Evolutionary conservation across 768 basidiomycete species (phyloP), one percentile per base, ranked within the genome.

Genomic region (Boletellus sp.): DNA sequence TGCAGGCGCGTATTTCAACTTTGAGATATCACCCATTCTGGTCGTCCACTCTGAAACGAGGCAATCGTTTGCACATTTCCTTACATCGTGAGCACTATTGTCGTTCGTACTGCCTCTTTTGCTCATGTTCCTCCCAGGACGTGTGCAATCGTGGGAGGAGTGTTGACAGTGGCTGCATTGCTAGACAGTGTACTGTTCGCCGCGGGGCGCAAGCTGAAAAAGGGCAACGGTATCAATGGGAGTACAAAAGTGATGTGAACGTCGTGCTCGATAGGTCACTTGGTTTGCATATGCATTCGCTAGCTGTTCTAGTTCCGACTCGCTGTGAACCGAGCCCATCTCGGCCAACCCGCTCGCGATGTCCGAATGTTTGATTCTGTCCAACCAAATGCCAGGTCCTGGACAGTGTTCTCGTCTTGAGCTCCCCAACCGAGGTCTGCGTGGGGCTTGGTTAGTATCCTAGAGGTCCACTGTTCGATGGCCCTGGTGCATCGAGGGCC

Each of bases 111-210:
- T 7, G 15, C 33, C 26, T 51, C 12, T 45, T 12, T 45, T 22
- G 47, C 22, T 51, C 19, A 22, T 31, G 33, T 32, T 16, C 20
- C 50, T 28, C 33, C 32, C 60, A 96, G 94, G 55, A 94, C 94
- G 22, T 96, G 94, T 65, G 96, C 96, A 2, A 97, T 99, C 61
- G 86, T 99, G 24, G 96, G 96, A 57, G 96, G 96, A 58, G 94
- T 98, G 4, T 72, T 99, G 52, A 99, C 96, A 5, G 86, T 99
- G 17, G 94, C 94, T 16, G 87, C 89, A 1, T 72, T 99, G 13
- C 57, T 97, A 45, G 96, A 98, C 68, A 81, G 88, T 52, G 72
- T 90, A 44, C 78, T 96, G 50, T 97, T 95, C 65, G 87, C 86
- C 15, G 87, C 93, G 28, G 78, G 81, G 45, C 81, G 83, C 53